These are phyloP conservation scores for Colletotrichum tanaceti DNA, from an alignment of 2,329 filamentous ascomycete species.

Conservation along the genomic window DNA sequence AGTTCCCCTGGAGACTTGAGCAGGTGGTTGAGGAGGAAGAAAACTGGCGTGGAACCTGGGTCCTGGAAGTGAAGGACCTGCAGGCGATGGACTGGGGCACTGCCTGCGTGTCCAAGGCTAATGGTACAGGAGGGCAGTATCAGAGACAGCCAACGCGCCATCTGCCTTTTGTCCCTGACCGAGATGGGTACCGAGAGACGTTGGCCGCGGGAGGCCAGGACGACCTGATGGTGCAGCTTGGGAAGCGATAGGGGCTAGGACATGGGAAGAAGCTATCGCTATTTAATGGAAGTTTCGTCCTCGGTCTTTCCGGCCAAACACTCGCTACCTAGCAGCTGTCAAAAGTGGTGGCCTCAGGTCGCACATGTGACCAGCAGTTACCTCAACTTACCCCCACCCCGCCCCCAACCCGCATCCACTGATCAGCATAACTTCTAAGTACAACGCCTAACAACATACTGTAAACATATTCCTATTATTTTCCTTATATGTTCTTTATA, in stretches of 20 bases:
- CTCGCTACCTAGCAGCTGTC: too few species aligned
- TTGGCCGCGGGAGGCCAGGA: conserved; percentile 42
- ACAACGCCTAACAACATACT: too few species aligned
- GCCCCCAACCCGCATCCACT: too few species aligned
- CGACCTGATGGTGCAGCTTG: conserved; percentile 42
- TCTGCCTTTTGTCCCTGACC: conserved; percentile 36
- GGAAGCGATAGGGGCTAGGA: conserved; percentile 24
- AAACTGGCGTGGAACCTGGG: conserved; percentile 44
- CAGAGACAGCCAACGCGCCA: conserved; percentile 41
- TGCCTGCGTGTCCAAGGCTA: conserved; percentile 29
- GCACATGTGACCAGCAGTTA: too few species aligned
- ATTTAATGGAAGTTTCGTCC: too few species aligned
- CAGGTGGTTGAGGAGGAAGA: conserved; percentile 41
- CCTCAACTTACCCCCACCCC: too few species aligned
- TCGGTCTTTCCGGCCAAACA: too few species aligned
- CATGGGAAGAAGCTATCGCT: too few species aligned
- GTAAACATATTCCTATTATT: too few species aligned
- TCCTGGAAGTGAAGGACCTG: conserved; percentile 42
- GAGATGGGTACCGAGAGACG: conserved; percentile 8
- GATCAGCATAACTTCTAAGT: too few species aligned
- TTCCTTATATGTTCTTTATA: too few species aligned
- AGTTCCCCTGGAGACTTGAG: conserved; percentile 40
- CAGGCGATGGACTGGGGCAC: conserved; percentile 41
- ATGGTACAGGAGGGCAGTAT: conserved; percentile 25
- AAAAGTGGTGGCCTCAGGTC: too few species aligned